phyloP scores from a whole-genome alignment of 768 basidiomycete species.

The Chalciporus piperatus region DNA sequence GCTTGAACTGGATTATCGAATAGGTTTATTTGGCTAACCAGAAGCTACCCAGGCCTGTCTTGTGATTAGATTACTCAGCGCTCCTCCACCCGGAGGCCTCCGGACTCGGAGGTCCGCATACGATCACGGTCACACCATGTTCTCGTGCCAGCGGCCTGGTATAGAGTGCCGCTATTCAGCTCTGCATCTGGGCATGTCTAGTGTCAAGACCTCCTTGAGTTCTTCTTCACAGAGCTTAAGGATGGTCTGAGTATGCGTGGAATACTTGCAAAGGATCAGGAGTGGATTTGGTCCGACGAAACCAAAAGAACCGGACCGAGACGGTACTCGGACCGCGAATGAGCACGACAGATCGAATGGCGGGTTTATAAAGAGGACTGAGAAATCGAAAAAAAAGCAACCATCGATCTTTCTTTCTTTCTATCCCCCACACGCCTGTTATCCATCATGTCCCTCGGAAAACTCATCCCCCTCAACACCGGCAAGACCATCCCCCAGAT shows the following conservation, averaged over 20 bases:
- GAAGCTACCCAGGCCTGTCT: neutral
- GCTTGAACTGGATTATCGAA: too few species aligned
- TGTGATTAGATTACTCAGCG: neutral
- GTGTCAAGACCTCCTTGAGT: too few species aligned
- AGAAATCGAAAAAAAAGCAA: too few species aligned
- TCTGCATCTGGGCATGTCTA: too few species aligned
- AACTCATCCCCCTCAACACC: conserved; percentile 39
- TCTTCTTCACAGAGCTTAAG: too few species aligned
- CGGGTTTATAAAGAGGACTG: neutral
- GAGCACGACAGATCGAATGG: neutral
- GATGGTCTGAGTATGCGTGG: neutral
- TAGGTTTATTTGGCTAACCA: too few species aligned
- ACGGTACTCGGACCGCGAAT: conserved; percentile 7
- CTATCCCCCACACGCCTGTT: neutral
- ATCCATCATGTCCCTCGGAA: conserved; percentile 40
- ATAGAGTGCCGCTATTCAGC: too few species aligned
- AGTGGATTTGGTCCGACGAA: neutral
- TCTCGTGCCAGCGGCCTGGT: neutral
- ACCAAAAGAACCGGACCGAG: conserved; percentile 6
- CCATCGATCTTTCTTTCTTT: neutral
- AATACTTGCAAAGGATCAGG: conserved; percentile 2
- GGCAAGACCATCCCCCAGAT: conserved; percentile 66
- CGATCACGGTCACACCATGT: neutral
- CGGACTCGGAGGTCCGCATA: neutral
- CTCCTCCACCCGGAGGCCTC: neutral